Conservation (phyloP, 805 yeast genomes). For the Yamadazyma insecticola region DNA sequence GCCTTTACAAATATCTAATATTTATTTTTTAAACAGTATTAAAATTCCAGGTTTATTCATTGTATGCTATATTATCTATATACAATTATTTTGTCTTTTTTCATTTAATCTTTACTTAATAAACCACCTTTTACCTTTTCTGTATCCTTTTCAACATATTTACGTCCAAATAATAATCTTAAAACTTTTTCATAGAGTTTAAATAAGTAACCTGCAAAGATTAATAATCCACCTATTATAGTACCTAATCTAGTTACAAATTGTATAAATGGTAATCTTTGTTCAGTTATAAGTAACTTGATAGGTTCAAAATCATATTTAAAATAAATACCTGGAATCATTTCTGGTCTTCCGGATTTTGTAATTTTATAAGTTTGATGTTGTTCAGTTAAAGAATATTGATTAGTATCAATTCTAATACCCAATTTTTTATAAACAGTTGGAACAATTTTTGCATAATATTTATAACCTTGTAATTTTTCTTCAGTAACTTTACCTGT, state of each 20-base stretch:
- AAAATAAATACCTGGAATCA: conserved; percentile 75
- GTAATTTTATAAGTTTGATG: conserved; percentile 21
- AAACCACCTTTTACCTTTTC: conserved; percentile 40
- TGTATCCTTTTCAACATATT: conserved; percentile 43
- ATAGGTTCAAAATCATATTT: conserved; percentile 88
- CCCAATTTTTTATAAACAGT: conserved; percentile 73
- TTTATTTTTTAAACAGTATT: no score
- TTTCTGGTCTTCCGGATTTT: conserved; percentile 16
- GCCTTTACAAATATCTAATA: no score
- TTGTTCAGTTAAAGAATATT: conserved; percentile 67
- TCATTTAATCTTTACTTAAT: conserved; percentile 14
- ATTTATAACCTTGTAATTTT: conserved; percentile 50
- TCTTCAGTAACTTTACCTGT: conserved; percentile 56
- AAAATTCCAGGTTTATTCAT: no score
- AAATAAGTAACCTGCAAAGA: conserved; percentile 64
- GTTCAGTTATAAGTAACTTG: conserved; percentile 62
- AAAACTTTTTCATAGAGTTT: conserved; percentile 53
- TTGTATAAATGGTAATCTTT: conserved; percentile 69
- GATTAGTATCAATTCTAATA: conserved; percentile 70
- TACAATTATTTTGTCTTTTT: no score
- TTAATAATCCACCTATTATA: conserved; percentile 75
- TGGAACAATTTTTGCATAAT: conserved; percentile 78
- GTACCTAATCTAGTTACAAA: conserved; percentile 77
- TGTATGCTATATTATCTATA: conserved; percentile 26
- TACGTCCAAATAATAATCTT: conserved; percentile 53